A percentile compares a stretch with the other conserved stretches of the same genome.
Evolutionary conservation across 208 protist genomes (phyloP).

Genomic region (Wallacemonas sp.): DNA sequence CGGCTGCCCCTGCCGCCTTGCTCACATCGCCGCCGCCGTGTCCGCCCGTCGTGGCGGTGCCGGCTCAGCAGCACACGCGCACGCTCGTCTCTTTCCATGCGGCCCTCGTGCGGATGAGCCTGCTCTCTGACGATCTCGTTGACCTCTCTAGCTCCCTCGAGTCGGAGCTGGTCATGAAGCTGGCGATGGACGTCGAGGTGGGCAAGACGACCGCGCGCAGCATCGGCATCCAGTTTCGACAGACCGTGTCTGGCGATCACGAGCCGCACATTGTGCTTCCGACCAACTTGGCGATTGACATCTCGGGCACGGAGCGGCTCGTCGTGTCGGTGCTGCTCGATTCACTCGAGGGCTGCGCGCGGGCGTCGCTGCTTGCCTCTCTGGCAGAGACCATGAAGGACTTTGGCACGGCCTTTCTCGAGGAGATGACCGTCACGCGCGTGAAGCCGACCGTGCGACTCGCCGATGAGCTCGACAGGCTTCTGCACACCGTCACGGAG

Average conservation of each 20-base stretch:
- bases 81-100: slow-evolving; percentile 39
- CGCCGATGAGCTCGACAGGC: slow-evolving; percentile 48
- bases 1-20: no score
- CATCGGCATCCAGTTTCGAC: slow-evolving; percentile 39
- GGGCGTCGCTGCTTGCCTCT: slow-evolving; percentile 61
- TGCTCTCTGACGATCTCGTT: slow-evolving; percentile 73
- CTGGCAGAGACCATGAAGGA: slow-evolving; percentile 72
- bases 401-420: slow-evolving; percentile 59
- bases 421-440: slow-evolving; percentile 51
- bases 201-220: slow-evolving; percentile 37
- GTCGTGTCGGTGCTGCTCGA: slow-evolving; percentile 50
- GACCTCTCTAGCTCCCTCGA: slow-evolving; percentile 57
- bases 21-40: no score
- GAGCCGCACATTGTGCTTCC: slow-evolving; percentile 69
- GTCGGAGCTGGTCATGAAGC: slow-evolving; percentile 39
- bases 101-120: slow-evolving; percentile 36
- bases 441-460: slow-evolving; percentile 53
- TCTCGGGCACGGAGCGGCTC: slow-evolving; percentile 70
- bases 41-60: no score
- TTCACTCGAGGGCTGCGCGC: slow-evolving; percentile 62
- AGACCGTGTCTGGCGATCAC: slow-evolving; percentile 59
- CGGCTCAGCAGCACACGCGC: background rate
- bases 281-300: slow-evolving; percentile 47
- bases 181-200: slow-evolving; percentile 56
- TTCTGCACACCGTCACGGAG: slow-evolving; percentile 37